A percentile compares a stretch with the other conserved stretches of the same genome.
Evolutionary conservation across 768 basidiomycete species (phyloP).

Genomic region (Phaeotremella skinneri): DNA sequence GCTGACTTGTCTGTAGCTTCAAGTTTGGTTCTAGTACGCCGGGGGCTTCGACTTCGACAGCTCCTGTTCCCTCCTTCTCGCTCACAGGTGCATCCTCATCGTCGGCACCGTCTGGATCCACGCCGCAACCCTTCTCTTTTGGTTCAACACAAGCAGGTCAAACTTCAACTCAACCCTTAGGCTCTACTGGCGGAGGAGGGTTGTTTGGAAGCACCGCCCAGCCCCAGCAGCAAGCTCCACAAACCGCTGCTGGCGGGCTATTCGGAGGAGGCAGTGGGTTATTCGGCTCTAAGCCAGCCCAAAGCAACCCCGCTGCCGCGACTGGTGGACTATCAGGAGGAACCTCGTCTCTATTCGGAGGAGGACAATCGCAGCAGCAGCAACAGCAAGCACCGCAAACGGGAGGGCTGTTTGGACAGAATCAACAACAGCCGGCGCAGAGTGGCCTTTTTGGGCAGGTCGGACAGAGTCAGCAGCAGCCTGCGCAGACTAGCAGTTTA

Average conservation of each 20-base stretch:
- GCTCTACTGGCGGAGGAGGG: constrained; percentile 10
- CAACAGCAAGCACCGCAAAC: constrained; percentile 13
- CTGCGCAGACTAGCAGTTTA: constrained; percentile 3
- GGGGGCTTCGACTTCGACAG: constrained; percentile 1
- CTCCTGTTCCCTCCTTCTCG: constrained; percentile 27
- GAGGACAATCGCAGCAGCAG: background rate
- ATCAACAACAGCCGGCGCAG: constrained; percentile 11
- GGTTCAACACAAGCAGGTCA: constrained; percentile 14
- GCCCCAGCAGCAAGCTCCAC: constrained; percentile 1
- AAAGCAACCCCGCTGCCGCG: constrained; percentile 1
- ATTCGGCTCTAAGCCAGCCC: constrained; percentile 18
- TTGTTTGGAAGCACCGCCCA: constrained; percentile 17
- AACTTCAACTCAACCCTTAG: constrained; percentile 12
- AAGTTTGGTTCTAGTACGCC: constrained; percentile 28
- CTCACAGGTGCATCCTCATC: constrained; percentile 26
- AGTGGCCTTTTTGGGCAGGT: constrained; percentile 11
- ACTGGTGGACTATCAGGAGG: background rate
- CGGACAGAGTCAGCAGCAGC: constrained; percentile 3
- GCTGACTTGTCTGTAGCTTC: constrained; percentile 17
- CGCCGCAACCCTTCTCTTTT: constrained; percentile 33
- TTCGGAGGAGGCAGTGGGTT: constrained; percentile 11
- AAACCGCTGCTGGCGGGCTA: background rate
- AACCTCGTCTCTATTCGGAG: constrained; percentile 20
- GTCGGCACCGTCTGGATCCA: constrained; percentile 8
- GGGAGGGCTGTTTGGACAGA: constrained; percentile 9